Evolutionary conservation across 129 eudicot genomes (phyloP), one percentile per base, ranked within the genome.

Genomic region (Artemisia argyi): DNA sequence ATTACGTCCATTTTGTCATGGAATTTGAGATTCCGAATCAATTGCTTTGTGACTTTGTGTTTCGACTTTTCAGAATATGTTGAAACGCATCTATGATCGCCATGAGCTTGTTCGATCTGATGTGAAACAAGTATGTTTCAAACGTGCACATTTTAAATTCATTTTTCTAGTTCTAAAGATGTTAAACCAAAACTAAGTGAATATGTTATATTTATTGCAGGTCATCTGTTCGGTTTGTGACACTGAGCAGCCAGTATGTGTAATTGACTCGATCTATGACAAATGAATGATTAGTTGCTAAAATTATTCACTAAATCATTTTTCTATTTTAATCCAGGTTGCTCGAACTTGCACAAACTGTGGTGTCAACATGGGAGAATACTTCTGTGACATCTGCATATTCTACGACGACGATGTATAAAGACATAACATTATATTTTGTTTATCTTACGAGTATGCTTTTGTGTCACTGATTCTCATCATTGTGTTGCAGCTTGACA

Each of bases 281-380:
- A 55, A 56, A 39, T 7, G 32, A 35, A 20, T 9, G 52, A 39
- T 16, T 60, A 3, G 5, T 11, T 68, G 47, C 61, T 76, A 50
- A n/a, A 48, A 2, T 73, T n/a, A n/a, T n/a, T n/a, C 13, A 17
- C 53, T 77, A 24, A 70, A 16, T 15, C 0, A 3, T 18, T 44
- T n/a, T n/a, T n/a, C n/a, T 73, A 20, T 61, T 47, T 39, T 44
- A 5, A 2, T 76, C 15, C 63, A 91, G 99, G 95, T 91, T 48
- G 87, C 74, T 50, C 96, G 75, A 55, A 80, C 82, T 13, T 95
- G 99, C 82, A 86, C 96, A 16, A 91, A 95, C 42, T 95, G 99
- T 66, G 99, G 99, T 13, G 99, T 95, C 47, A 86, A 83, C 30
- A 95, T 95, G 99, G 99, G 99, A 67, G 99, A 95, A 72, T 95